These are phyloP conservation scores for Trametes hirsuta DNA, from an alignment of 1,284 basidiomycete genomes.

Conservation along the genomic window DNA sequence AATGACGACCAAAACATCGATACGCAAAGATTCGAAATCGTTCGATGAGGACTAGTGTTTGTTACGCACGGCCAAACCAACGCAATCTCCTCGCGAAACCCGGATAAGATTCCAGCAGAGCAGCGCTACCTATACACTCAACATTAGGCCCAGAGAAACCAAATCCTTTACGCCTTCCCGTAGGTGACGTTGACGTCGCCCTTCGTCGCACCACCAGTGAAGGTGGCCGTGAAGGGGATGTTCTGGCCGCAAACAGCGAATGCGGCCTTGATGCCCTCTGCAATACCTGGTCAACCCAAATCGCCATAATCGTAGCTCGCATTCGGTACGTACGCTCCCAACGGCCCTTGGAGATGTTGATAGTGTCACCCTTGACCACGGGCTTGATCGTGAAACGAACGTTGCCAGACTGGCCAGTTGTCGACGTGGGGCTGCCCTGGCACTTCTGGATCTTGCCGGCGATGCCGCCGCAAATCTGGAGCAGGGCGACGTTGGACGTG, in stretches of 20 bases:
- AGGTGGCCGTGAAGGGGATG: slow-evolving; percentile 37
- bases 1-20: too few relatives aligned
- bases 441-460: slow-evolving; percentile 37
- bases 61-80: too few relatives aligned
- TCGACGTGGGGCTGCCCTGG: slow-evolving; percentile 35
- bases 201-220: slow-evolving; percentile 32
- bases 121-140: slow-evolving; percentile 4
- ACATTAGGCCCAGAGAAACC: neutral
- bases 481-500: slow-evolving; percentile 36
- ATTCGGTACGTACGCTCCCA: slow-evolving; percentile 33
- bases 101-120: slow-evolving; percentile 6
- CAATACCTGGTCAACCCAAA: neutral
- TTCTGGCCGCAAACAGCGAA: slow-evolving; percentile 35
- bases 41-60: too few relatives aligned
- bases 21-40: too few relatives aligned
- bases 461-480: slow-evolving; percentile 39
- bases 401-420: slow-evolving; percentile 32
- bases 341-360: slow-evolving; percentile 40
- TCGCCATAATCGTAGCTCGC: neutral
- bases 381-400: slow-evolving; percentile 36
- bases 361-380: slow-evolving; percentile 31
- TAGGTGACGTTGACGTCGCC: slow-evolving; percentile 34
- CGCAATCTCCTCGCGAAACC: neutral
- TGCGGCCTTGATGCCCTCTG: slow-evolving; percentile 37
- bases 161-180: slow-evolving; percentile 1